Evolutionary conservation across 2,329 filamentous ascomycete species (phyloP), one percentile per base, ranked within the genome.

Genomic region (Penicillium sp.): DNA sequence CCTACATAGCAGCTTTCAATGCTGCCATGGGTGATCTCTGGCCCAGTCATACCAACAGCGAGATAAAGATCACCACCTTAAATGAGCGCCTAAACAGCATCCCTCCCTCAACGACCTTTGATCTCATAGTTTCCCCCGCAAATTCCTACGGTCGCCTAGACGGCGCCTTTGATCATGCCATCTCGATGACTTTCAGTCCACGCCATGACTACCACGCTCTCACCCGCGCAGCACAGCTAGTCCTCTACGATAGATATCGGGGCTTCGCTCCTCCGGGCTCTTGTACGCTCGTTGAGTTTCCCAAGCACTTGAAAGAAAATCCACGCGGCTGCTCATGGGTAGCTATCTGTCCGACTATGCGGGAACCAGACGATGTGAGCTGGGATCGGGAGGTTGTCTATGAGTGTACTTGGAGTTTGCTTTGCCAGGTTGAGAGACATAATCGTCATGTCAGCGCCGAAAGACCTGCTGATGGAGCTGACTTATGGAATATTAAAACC

Each of bases 311-410:
- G 26, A 59, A 73, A 14, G 63, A 61, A 14, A 80, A 81, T 48
- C 56, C 63, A 1, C 80, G 77, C 70, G 76, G 73, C 0, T 79
- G 77, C 14, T 69, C 64, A 2, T 79, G 76, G 57, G 58, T 84
- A 1, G 80, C 78, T 5, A 68, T 84, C 1, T 84, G 81, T 64
- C 82, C 82, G 24, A 84, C 82, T 0, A 84, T 84, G 82, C 72
- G 80, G 19, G 65, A 75, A 31, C 81, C 82, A 0, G 59, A 70
- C 5, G 60, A 72, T 22, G 79, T 77, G 10, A 60, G 46, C 6
- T 84, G 82, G 81, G 77, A 84, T 62, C 70, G 75, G 2, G 82
- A 84, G 65, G 72, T 84, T 9, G 76, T 84, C 3, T 84, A 82
- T 59, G 79, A 84, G 65, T 82, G 80, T 68, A 65, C 82, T 0